Evolutionary conservation across 2,329 filamentous ascomycete genomes (phyloP).

Genomic region (Claviceps africana): DNA sequence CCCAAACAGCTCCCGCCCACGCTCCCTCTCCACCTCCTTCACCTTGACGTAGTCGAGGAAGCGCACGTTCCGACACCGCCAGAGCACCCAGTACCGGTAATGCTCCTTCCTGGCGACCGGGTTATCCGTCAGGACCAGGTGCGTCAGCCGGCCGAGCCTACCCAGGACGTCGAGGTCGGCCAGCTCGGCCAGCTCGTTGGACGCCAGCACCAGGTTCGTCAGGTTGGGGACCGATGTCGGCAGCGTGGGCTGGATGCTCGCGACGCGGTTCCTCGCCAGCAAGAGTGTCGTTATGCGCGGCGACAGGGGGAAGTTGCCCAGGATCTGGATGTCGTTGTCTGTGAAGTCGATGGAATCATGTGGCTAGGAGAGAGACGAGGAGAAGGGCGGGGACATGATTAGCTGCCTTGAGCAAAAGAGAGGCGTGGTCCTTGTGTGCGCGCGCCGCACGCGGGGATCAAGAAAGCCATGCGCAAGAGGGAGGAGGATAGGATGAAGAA

Average conservation of each 20-base stretch:
- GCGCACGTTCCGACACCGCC: constrained; percentile 68
- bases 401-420: too few species aligned
- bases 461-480: too few species aligned
- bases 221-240: constrained; percentile 68
- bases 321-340: constrained; percentile 85
- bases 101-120: constrained; percentile 88
- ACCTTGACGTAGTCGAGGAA: constrained; percentile 92
- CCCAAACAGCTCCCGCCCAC: constrained; percentile 72
- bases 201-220: constrained; percentile 64
- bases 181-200: constrained; percentile 72
- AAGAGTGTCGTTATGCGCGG: constrained; percentile 79
- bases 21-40: constrained; percentile 66
- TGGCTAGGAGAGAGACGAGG: constrained; percentile 39
- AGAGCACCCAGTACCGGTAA: constrained; percentile 86
- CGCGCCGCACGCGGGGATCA: too few species aligned
- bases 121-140: constrained; percentile 73
- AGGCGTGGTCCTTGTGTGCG: too few species aligned
- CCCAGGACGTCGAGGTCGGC: constrained; percentile 75
- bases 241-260: constrained; percentile 63
- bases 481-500: background rate
- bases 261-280: constrained; percentile 76
- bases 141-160: constrained; percentile 55
- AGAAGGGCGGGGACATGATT: background rate
- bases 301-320: constrained; percentile 86
- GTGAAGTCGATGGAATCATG: constrained; percentile 97